phyloP scores from a whole-genome alignment of 1,284 basidiomycete genomes.

The Stygiomarasmius scandens region DNA sequence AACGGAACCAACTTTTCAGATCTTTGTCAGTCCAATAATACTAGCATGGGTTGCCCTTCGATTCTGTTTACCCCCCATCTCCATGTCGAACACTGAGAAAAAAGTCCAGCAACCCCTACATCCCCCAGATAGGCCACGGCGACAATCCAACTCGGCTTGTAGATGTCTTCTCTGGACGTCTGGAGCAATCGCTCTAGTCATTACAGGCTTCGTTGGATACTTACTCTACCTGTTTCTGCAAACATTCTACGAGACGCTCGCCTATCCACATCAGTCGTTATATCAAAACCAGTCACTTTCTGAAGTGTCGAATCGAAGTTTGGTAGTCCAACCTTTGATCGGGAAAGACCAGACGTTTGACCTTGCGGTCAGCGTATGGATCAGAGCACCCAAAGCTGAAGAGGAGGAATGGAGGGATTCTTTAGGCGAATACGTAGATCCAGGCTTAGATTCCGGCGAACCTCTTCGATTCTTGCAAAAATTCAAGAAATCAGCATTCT shows the following conservation, averaged over 20 bases:
- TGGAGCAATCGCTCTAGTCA: not conserved
- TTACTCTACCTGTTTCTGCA: not conserved
- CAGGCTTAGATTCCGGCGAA: too few relatives aligned
- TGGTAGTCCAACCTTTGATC: constrained; percentile 35
- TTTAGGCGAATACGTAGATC: not conserved
- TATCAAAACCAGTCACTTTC: constrained; percentile 26
- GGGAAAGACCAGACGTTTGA: constrained; percentile 32
- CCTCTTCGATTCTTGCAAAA: too few relatives aligned
- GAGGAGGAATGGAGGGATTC: constrained; percentile 8
- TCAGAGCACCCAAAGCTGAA: constrained; percentile 17
- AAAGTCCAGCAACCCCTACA: too few relatives aligned
- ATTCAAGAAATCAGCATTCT: too few relatives aligned
- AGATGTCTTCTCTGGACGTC: not conserved
- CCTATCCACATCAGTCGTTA: constrained; percentile 1
- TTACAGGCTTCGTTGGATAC: not conserved
- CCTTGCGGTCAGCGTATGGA: constrained; percentile 36
- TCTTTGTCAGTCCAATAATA: too few relatives aligned
- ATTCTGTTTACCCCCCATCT: too few relatives aligned
- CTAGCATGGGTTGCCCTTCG: too few relatives aligned
- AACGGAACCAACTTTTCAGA: too few relatives aligned
- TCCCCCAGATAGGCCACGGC: too few relatives aligned
- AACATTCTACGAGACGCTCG: not conserved
- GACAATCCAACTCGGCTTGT: too few relatives aligned
- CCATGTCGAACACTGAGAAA: too few relatives aligned
- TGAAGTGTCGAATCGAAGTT: constrained; percentile 21